These are phyloP conservation scores for Keithomyces neogunnii DNA, from an alignment of 2,329 filamentous ascomycete genomes.

Conservation along the genomic window DNA sequence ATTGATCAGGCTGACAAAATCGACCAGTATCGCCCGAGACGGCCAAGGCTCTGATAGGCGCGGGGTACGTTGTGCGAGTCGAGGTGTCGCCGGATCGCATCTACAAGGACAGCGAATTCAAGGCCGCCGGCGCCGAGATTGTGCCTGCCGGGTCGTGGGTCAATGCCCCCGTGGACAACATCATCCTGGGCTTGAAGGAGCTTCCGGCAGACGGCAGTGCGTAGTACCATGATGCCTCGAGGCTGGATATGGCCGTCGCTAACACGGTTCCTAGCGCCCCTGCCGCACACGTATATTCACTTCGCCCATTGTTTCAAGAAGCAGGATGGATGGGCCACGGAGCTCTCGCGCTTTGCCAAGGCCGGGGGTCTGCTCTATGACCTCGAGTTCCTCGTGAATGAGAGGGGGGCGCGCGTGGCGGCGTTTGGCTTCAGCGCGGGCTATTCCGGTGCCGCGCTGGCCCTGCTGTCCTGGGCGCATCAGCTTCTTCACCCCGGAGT, in stretches of 20 bases:
- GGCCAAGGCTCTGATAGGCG: slow-evolving; percentile 49
- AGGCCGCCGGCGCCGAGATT: slow-evolving; percentile 53
- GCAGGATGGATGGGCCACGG: slow-evolving; percentile 70
- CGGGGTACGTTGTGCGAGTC: slow-evolving; percentile 60
- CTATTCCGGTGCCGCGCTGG: slow-evolving; percentile 66
- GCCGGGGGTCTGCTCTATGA: slow-evolving; percentile 59
- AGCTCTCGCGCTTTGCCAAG: slow-evolving; percentile 69
- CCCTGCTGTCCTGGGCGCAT: slow-evolving; percentile 68
- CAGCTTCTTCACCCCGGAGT: slow-evolving; percentile 12
- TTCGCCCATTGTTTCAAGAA: slow-evolving; percentile 71
- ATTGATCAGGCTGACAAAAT: too few species aligned
- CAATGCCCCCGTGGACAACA: slow-evolving; percentile 56
- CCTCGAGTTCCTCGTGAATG: slow-evolving; percentile 76
- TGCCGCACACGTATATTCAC: slow-evolving; percentile 34
- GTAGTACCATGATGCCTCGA: slow-evolving; percentile 16
- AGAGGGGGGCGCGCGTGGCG: slow-evolving; percentile 60
- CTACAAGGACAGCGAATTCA: slow-evolving; percentile 53
- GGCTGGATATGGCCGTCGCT: too few species aligned
- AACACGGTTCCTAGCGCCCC: too few species aligned
- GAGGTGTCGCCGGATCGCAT: slow-evolving; percentile 55
- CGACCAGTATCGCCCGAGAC: slow-evolving; percentile 28
- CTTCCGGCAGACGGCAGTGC: slow-evolving; percentile 62
- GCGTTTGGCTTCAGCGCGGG: slow-evolving; percentile 70
- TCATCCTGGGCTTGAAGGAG: slow-evolving; percentile 73
- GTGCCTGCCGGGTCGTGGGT: slow-evolving; percentile 61